Evolutionary conservation across 1,284 basidiomycete species (phyloP), one percentile per base, ranked within the genome.

Genomic region (Puccinia hordei): DNA sequence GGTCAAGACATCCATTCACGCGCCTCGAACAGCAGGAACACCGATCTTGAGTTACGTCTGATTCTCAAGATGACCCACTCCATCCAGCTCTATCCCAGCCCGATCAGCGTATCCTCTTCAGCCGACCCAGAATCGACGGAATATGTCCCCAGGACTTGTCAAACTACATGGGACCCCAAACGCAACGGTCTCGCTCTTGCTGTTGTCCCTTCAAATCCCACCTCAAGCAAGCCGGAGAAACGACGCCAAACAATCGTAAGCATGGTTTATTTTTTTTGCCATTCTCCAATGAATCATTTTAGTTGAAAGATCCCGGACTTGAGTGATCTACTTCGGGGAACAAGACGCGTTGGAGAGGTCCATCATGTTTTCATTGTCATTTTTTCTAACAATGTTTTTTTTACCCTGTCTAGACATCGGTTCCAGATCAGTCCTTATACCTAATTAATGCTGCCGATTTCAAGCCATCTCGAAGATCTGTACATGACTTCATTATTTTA

Each of bases 391-490:
- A 24, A 66, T 19, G 38, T 41, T 66, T 44, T 46, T 66, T 22
- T 44, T 59, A 9, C n/a, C 24, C 4, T 49, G 24, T 49, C 10
- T 61, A 75, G 73, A 75, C 73, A n/a, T 80, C 68, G 24, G 68
- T 80, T 33, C 46, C 77, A 12, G 77, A 80, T 63, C 77, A 73
- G 65, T 80, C 77, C 4, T 27, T 80, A n/a, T 80, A 80, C 38
- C 57, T 80, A 24, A 55, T 73, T 30, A 80, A 80, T 55, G 53
- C 69, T 22, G n/a, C 46, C 38, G 38, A 72, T 27, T 73, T 69
- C 19, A 61, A 80, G 30, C 44, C 69, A 10, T 57, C 77, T 51
- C 51, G 77, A 49, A 57, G 77, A 63, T 72, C 77, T 24, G 77
- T 80, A n/a, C 24, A 63, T 33, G 44, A 22, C 38, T 76, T 65